phyloP scores from a whole-genome alignment of 768 basidiomycete genomes.

The Xanthoconium stramineum region DNA sequence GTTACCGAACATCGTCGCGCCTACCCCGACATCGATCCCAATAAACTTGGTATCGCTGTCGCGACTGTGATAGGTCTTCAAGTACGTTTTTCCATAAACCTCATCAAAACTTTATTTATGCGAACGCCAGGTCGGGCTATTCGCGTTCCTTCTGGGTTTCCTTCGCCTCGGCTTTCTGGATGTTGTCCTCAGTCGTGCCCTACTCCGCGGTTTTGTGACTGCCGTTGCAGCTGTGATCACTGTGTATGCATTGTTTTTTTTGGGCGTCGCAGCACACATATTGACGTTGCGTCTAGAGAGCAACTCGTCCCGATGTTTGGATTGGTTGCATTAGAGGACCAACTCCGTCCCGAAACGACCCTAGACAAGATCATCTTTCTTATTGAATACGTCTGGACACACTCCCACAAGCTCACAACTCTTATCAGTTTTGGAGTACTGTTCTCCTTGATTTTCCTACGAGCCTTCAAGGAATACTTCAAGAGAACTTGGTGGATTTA shows the following conservation, averaged over 20 bases:
- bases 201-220: slow-evolving; percentile 83
- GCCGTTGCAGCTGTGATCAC: slow-evolving; percentile 84
- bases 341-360: slow-evolving; percentile 60
- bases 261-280: neutral
- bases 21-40: slow-evolving; percentile 36
- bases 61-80: slow-evolving; percentile 84
- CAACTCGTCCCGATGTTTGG: slow-evolving; percentile 92
- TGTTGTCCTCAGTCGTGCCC: slow-evolving; percentile 85
- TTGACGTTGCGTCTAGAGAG: slow-evolving; percentile 44
- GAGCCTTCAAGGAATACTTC: slow-evolving; percentile 56
- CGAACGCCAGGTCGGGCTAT: slow-evolving; percentile 63
- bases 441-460: slow-evolving; percentile 56
- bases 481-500: slow-evolving; percentile 67
- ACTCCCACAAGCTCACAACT: slow-evolving; percentile 65
- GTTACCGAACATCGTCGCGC: slow-evolving; percentile 64
- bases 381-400: slow-evolving; percentile 49
- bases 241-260: slow-evolving; percentile 48
- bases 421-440: slow-evolving; percentile 73
- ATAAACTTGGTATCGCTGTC: slow-evolving; percentile 60
- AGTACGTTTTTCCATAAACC: slow-evolving; percentile 34
- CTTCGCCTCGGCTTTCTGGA: slow-evolving; percentile 91
- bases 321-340: slow-evolving; percentile 52
- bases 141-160: slow-evolving; percentile 83
- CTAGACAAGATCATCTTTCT: slow-evolving; percentile 79
- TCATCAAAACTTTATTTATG: neutral